Evolutionary conservation across 371 early-diverging fungal species (phyloP).

Genomic region (Mortierella sp.): DNA sequence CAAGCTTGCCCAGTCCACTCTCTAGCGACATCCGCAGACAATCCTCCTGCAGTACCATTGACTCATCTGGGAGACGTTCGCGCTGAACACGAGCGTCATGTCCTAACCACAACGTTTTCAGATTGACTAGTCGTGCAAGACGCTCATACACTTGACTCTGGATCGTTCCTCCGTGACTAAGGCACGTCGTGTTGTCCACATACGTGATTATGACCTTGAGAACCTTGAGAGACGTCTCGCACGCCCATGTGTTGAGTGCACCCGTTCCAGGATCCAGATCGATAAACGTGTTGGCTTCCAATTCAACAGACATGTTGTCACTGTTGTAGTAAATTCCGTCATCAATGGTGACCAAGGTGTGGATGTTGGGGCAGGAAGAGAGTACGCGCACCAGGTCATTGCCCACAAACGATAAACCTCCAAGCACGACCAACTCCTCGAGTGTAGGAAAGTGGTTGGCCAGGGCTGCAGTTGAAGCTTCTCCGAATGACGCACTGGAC

Average conservation of each 20-base stretch:
- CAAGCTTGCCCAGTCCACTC: slow-evolving; percentile 15
- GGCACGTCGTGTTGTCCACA: neutral
- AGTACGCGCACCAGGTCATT: neutral
- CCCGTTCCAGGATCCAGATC: slow-evolving; percentile 5
- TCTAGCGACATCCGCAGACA: slow-evolving; percentile 9
- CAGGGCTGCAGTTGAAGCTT: neutral
- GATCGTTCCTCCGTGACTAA: too few species aligned
- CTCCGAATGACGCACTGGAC: neutral
- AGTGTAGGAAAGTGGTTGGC: neutral
- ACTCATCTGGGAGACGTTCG: neutral
- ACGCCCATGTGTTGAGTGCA: slow-evolving; percentile 7
- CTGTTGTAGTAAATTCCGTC: neutral
- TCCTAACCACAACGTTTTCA: slow-evolving; percentile 10
- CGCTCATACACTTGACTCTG: slow-evolving; percentile 8
- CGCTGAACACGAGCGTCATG: neutral
- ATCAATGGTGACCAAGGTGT: neutral
- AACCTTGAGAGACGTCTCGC: slow-evolving; percentile 5
- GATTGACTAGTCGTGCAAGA: neutral
- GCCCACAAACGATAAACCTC: neutral
- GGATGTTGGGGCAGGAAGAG: neutral
- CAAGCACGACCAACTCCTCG: neutral
- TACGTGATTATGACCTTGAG: neutral
- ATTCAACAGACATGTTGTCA: too few species aligned
- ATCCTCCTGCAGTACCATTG: neutral
- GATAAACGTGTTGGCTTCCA: neutral